phyloP scores from a whole-genome alignment of 208 protist species.

The Porcisia hertigi region DNA sequence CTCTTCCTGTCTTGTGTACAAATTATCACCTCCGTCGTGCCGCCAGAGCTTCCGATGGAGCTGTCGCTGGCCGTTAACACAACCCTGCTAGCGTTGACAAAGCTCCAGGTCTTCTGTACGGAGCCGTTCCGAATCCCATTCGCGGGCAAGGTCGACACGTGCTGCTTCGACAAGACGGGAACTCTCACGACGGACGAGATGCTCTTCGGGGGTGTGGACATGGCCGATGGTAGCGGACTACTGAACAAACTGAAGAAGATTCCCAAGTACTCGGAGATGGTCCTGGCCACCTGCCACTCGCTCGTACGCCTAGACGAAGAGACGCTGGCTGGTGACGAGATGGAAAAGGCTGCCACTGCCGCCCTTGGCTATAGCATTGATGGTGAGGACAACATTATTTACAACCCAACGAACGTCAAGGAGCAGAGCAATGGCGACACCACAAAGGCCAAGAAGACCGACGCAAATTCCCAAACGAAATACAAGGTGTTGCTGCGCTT shows the following conservation, averaged over 20 bases:
- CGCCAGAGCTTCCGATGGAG: conserved; percentile 99
- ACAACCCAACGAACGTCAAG: conserved; percentile 48
- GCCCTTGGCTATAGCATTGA: conserved; percentile 89
- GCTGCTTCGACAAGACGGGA: conserved; percentile 99
- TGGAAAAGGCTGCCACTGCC: conserved; percentile 94
- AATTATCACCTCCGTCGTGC: conserved; percentile 98
- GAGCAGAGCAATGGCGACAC: conserved; percentile 16
- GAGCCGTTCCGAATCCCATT: conserved; percentile 99
- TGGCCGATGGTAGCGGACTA: conserved; percentile 88
- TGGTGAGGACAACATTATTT: conserved; percentile 68
- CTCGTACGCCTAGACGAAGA: conserved; percentile 89
- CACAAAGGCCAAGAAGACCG: conserved; percentile 9
- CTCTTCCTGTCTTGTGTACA: conserved; percentile 98
- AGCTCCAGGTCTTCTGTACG: conserved; percentile 94
- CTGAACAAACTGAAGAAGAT: conserved; percentile 79
- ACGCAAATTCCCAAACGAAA: conserved; percentile 23
- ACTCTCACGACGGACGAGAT: conserved; percentile 97
- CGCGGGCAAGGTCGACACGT: conserved; percentile 97
- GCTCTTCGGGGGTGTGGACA: conserved; percentile 90
- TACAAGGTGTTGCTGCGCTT: conserved; percentile 91
- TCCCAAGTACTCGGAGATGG: conserved; percentile 69
- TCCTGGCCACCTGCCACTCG: conserved; percentile 89
- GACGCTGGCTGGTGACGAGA: conserved; percentile 95
- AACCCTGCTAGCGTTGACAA: conserved; percentile 91
- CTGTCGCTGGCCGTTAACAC: conserved; percentile 98